A percentile compares a stretch with the other conserved stretches of the same genome.
Evolutionary conservation across 176 grass and related monocot species (phyloP).

Genomic region (Bonia amplexicaulis): DNA sequence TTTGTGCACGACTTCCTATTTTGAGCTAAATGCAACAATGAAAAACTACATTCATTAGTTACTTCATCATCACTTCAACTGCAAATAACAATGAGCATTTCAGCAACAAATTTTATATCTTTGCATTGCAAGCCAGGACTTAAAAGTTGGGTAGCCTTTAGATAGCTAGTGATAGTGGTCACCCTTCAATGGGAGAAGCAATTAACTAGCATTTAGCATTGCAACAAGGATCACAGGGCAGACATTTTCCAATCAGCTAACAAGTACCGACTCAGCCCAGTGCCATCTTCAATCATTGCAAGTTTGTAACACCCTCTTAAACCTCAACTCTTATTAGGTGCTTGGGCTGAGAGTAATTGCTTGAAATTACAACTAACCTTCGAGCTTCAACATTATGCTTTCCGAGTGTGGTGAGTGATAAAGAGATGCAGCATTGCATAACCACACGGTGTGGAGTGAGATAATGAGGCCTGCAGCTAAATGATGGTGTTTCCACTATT

Average conservation of each 20-base stretch:
- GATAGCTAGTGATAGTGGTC: not conserved
- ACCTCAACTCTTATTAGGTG: not conserved
- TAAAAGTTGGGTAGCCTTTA: not conserved
- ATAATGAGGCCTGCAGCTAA: not conserved
- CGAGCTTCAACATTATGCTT: not conserved
- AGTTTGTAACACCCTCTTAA: not conserved
- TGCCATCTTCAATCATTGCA: not conserved
- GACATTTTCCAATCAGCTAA: not conserved
- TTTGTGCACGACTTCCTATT: not conserved
- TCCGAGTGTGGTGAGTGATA: not conserved
- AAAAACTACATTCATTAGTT: not conserved
- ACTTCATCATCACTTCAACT: not conserved
- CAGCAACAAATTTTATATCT: not conserved
- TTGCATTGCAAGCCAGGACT: not conserved
- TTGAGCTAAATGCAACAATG: not conserved
- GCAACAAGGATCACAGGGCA: not conserved
- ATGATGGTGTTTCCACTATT: not conserved
- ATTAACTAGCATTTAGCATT: not conserved
- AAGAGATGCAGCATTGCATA: not conserved
- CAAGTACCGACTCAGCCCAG: not conserved
- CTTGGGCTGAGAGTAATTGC: not conserved
- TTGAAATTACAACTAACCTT: not conserved
- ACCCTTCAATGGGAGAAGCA: not conserved
- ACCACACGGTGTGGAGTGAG: not conserved
- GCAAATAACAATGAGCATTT: not conserved